phyloP scores from a whole-genome alignment of 2,329 filamentous ascomycete species.

The Fusarium annulatum region DNA sequence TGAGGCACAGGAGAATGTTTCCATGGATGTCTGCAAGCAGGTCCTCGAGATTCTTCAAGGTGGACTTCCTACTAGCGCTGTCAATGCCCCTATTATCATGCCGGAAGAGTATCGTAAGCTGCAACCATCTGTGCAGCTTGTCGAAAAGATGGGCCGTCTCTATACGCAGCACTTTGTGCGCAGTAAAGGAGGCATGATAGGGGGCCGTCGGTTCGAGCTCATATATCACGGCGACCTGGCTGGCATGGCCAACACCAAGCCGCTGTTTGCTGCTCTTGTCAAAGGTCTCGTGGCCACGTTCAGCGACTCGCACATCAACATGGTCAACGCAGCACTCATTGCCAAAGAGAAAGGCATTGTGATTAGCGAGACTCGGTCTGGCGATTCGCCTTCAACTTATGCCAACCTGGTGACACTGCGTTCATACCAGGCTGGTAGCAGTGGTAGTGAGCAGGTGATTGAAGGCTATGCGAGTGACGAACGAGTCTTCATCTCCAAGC shows the following conservation, averaged over 20 bases:
- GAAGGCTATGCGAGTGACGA: conserved; percentile 75
- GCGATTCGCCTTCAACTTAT: conserved; percentile 73
- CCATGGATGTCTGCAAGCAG: conserved; percentile 84
- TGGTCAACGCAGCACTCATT: conserved; percentile 82
- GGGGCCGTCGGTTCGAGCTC: conserved; percentile 78
- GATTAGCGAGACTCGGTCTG: conserved; percentile 77
- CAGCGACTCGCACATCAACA: conserved; percentile 78
- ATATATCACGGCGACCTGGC: conserved; percentile 82
- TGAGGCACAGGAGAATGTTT: conserved; percentile 87
- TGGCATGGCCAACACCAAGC: conserved; percentile 77
- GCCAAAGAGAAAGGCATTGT: conserved; percentile 82
- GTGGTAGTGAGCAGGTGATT: conserved; percentile 58
- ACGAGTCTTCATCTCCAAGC: conserved; percentile 74
- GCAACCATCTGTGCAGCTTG: conserved; percentile 78
- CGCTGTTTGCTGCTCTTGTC: conserved; percentile 80
- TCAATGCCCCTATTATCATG: conserved; percentile 84
- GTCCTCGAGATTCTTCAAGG: conserved; percentile 79
- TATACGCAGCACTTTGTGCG: conserved; percentile 80
- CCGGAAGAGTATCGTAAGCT: conserved; percentile 83
- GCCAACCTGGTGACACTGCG: conserved; percentile 77
- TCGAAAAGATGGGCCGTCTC: conserved; percentile 82
- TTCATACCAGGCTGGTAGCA: conserved; percentile 55
- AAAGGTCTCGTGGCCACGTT: conserved; percentile 80
- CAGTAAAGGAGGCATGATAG: conserved; percentile 57
- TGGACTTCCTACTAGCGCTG: conserved; percentile 78